A percentile compares a stretch with the other conserved stretches of the same genome.
Evolutionary conservation across 768 basidiomycete genomes (phyloP).

Genomic region (Suillus alpinus): DNA sequence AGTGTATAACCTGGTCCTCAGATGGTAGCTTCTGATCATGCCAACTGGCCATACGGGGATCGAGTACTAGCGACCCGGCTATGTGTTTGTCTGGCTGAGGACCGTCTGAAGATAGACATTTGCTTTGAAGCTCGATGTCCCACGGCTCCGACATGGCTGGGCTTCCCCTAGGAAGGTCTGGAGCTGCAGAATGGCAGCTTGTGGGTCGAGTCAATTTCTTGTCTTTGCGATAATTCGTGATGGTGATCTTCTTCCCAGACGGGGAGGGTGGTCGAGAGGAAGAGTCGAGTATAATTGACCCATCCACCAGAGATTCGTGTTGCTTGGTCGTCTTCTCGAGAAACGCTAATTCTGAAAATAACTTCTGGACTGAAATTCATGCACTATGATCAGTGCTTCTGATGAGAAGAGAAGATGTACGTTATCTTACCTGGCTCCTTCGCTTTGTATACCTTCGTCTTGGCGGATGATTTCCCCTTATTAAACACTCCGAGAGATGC

Average conservation of each 20-base stretch:
- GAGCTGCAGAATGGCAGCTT: background rate
- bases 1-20: background rate
- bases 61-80: slow-evolving; percentile 33
- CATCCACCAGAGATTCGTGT: slow-evolving; percentile 2
- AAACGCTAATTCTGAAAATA: slow-evolving; percentile 50
- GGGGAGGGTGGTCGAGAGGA: slow-evolving; percentile 12
- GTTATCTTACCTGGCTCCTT: slow-evolving; percentile 15
- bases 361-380: slow-evolving; percentile 13
- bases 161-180: slow-evolving; percentile 2
- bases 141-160: slow-evolving; percentile 44
- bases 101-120: slow-evolving; percentile 21
- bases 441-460: slow-evolving; percentile 16
- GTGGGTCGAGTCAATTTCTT: background rate
- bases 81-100: slow-evolving; percentile 13
- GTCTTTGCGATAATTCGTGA: slow-evolving; percentile 3
- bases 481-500: slow-evolving; percentile 33
- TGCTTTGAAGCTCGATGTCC: slow-evolving; percentile 50
- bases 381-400: slow-evolving; percentile 1
- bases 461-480: slow-evolving; percentile 35
- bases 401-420: background rate
- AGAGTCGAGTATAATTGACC: too few relatives aligned
- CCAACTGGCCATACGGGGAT: slow-evolving; percentile 34
- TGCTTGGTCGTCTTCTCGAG: slow-evolving; percentile 30
- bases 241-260: slow-evolving; percentile 6
- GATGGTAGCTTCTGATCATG: slow-evolving; percentile 10